A percentile compares a stretch with the other conserved stretches of the same genome.
phyloP scores from a whole-genome alignment of 2,329 filamentous ascomycete genomes.

The Colletotrichum tanaceti region DNA sequence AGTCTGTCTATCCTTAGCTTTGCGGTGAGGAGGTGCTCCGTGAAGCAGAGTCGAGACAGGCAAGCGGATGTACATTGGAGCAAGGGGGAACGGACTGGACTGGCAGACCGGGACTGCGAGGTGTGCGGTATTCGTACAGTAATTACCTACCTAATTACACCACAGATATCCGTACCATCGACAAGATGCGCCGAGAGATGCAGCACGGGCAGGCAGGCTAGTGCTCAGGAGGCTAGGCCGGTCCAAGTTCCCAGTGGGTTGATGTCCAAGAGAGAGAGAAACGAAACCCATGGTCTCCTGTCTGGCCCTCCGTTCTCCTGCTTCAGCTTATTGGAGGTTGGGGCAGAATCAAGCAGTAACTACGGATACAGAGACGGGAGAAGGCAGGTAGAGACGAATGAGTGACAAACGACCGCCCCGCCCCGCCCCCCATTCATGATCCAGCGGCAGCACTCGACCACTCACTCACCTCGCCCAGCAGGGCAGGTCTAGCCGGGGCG shows the following conservation, averaged over 20 bases:
- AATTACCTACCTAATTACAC: no score
- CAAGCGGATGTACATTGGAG: constrained; percentile 32
- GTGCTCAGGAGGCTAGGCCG: constrained; percentile 34
- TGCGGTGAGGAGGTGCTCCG: constrained; percentile 36
- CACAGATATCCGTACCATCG: constrained; percentile 14
- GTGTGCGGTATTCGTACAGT: no score
- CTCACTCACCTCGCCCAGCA: neutral
- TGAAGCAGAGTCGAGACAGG: constrained; percentile 30
- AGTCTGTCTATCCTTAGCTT: constrained; percentile 34
- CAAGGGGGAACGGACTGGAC: constrained; percentile 34
- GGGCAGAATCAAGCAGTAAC: neutral
- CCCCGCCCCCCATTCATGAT: constrained; percentile 2
- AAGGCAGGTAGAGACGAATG: constrained; percentile 4
- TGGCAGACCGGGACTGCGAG: no score
- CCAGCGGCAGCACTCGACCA: neutral
- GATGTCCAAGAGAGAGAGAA: constrained; percentile 9
- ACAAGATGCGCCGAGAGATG: constrained; percentile 40
- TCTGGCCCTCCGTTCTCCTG: neutral
- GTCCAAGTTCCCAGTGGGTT: constrained; percentile 35
- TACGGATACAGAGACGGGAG: neutral
- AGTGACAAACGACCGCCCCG: neutral
- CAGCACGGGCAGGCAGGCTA: constrained; percentile 39
- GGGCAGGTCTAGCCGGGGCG: constrained; percentile 30
- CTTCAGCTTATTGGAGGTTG: neutral
- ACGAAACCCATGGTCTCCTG: neutral